Base-by-base conservation (phyloP, 768 basidiomycete species). In the Suillus variegatus region DNA sequence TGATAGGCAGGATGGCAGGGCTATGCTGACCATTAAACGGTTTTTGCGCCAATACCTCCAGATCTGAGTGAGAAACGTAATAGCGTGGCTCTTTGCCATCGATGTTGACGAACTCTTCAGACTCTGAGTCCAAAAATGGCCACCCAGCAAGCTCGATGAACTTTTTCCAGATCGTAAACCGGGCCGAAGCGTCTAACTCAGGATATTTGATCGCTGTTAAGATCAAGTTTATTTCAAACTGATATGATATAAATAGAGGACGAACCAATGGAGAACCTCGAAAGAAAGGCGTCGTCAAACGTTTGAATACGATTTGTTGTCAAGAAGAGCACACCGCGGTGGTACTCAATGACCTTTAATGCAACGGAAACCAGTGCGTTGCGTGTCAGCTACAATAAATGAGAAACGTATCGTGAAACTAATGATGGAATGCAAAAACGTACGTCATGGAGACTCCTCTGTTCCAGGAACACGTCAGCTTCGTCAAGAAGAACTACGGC, bases 281-380 rank as follows among this genome's bases (percentile, higher is more conserved):
- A 87, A 61, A 88, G 82, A 82, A 88, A 90, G 10, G 88, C 88
- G 66, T 86, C 86, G 71, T 89, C 88, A 74, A 89, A 88, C 18
- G 41, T 43, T 60, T 60, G 41, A 32, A 60, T 14, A 1, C 58
- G 57, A 60, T 60, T 86, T 22, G 84, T 86, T 41, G 86, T 86
- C 41, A 87, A 77, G 79, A 87, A 87, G 55, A 87, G 79, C 70
- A 87, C 85, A 6, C 85, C 86, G 41, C 84, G 81, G 74, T 86
- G 86, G 72, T 86, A 87, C 67, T 87, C 86, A 61, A 87, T 80
- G 71, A 85, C 84, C 25, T 85, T 82, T 38, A 86, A 84, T 10
- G 87, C 90, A 20, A 89, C 88, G 3, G 88, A 88, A 5, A 91
- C 88, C 83, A 90, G 88, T 1, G 88, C 88, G 69, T 90, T 91